These are phyloP conservation scores for Cunninghamia lanceolata DNA, from an alignment of 75 land plant species.

Conservation along the genomic window DNA sequence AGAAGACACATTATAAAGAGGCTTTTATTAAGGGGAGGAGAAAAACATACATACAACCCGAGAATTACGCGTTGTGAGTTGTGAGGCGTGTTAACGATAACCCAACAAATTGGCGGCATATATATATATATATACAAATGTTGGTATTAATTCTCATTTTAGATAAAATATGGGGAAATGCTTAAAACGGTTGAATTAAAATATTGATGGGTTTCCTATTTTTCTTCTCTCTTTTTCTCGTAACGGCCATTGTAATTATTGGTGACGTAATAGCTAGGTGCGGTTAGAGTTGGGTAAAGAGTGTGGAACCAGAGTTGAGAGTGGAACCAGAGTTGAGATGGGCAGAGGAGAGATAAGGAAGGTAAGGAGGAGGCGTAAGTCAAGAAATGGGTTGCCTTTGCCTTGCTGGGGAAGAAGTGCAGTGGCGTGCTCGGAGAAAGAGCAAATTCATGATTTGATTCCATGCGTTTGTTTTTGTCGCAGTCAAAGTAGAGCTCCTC, in stretches of 20 bases:
- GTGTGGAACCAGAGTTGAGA: not conserved
- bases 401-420: not conserved
- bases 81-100: too few relatives aligned
- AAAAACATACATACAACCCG: too few relatives aligned
- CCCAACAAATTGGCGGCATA: too few relatives aligned
- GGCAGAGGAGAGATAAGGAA: not conserved
- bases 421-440: slow-evolving; percentile 11
- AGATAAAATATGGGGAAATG: too few relatives aligned
- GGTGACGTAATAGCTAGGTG: not conserved
- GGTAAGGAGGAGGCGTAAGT: not conserved
- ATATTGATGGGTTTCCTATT: not conserved
- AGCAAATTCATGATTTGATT: slow-evolving; percentile 9
- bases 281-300: not conserved
- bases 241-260: not conserved
- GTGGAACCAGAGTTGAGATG: not conserved
- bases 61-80: too few relatives aligned
- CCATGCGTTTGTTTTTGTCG: slow-evolving; percentile 2
- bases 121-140: too few relatives aligned
- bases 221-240: not conserved
- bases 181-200: not conserved
- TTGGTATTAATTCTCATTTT: too few relatives aligned
- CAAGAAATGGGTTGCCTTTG: not conserved
- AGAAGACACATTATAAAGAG: too few relatives aligned
- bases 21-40: too few relatives aligned
- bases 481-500: not conserved